phyloP scores from a whole-genome alignment of 768 basidiomycete species.

The Mrakia blollopis region DNA sequence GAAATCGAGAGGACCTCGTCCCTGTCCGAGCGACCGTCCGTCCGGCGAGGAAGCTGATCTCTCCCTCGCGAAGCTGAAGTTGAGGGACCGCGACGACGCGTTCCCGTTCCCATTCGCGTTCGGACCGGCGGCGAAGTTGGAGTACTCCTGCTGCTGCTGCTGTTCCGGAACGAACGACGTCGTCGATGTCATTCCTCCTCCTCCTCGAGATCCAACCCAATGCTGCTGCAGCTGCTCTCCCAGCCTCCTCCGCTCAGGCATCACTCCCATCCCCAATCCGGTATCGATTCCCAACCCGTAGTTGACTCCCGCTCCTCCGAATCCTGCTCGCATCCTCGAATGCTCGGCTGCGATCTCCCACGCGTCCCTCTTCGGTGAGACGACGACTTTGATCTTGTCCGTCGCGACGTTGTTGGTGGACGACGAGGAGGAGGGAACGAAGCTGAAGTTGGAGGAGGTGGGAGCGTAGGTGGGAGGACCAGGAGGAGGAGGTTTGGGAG shows the following conservation, averaged over 20 bases:
- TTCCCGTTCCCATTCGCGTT: no score
- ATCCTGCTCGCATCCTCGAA: not conserved
- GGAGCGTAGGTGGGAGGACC: no score
- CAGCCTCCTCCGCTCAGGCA: not conserved
- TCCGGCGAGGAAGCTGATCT: no score
- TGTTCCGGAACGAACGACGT: not conserved
- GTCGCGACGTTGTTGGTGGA: not conserved
- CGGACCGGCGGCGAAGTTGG: no score
- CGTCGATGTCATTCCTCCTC: not conserved
- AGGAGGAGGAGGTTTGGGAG: slow-evolving; percentile 9
- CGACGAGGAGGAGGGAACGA: not conserved
- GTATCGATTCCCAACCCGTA: not conserved
- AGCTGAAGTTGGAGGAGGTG: not conserved
- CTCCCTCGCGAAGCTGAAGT: no score
- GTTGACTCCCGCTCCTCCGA: no score
- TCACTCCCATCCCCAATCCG: not conserved
- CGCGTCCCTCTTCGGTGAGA: slow-evolving; percentile 19
- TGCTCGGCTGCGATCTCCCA: slow-evolving; percentile 30
- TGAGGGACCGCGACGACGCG: no score
- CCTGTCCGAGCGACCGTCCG: not conserved
- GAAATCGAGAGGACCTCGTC: not conserved
- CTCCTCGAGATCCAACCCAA: not conserved
- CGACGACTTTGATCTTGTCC: slow-evolving; percentile 18
- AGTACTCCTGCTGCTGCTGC: not conserved
- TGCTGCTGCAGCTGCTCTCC: no score